Percentiles rank a stretch among this genome's conserved stretches.
Evolutionary conservation across 257 asterid species (phyloP).

Genomic region (Primulina tabacum): DNA sequence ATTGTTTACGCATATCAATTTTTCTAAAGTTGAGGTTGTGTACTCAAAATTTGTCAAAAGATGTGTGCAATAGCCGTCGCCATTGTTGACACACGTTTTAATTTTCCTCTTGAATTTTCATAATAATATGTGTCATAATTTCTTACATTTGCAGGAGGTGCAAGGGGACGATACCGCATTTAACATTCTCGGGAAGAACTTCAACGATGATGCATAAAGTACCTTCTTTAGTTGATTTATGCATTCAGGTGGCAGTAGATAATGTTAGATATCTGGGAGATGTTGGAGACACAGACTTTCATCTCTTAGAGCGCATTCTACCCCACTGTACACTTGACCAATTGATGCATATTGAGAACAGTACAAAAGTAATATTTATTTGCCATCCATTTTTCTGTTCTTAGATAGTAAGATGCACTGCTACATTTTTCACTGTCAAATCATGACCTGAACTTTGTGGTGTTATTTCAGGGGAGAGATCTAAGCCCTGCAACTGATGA

Average conservation of each 20-base stretch:
- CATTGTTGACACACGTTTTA: no score
- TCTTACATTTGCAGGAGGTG: slow-evolving; percentile 28
- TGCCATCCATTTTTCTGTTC: background rate
- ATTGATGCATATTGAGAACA: slow-evolving; percentile 64
- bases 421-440: background rate
- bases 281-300: slow-evolving; percentile 76
- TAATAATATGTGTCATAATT: no score
- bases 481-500: slow-evolving; percentile 75
- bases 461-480: slow-evolving; percentile 65
- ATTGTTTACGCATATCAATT: no score
- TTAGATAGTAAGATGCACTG: background rate
- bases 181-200: background rate
- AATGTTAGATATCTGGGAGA: slow-evolving; percentile 79
- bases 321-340: slow-evolving; percentile 79
- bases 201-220: slow-evolving; percentile 28
- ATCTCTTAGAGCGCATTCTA: slow-evolving; percentile 73
- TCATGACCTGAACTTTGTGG: slow-evolving; percentile 10
- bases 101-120: no score
- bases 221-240: slow-evolving; percentile 80
- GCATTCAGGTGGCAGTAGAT: slow-evolving; percentile 64
- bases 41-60: no score
- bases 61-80: no score
- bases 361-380: slow-evolving; percentile 51
- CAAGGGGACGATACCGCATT: slow-evolving; percentile 18
- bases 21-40: no score